Conservation (phyloP, 768 basidiomycete species). For the Pleurotus tuber-regium region DNA sequence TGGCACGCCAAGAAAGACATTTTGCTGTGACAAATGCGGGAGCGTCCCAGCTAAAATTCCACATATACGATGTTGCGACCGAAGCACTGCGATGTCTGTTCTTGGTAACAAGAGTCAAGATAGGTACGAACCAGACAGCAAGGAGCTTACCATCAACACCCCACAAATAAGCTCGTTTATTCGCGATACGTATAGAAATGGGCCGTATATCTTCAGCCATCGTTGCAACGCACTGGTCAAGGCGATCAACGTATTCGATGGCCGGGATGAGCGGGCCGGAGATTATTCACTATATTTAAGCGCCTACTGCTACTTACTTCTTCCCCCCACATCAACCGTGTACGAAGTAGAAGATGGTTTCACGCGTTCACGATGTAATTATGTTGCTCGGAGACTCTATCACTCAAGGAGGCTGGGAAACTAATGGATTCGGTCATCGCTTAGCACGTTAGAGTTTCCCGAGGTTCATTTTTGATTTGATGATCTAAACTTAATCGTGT, state of each 20-base stretch:
- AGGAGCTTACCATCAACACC: slow-evolving; percentile 64
- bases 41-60: slow-evolving; percentile 88
- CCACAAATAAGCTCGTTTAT: slow-evolving; percentile 86
- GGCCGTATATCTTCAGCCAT: too few relatives aligned
- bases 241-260: neutral
- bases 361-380: slow-evolving; percentile 58
- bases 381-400: slow-evolving; percentile 84
- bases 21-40: slow-evolving; percentile 94
- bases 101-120: slow-evolving; percentile 9
- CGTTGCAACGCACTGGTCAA: neutral
- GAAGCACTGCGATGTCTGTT: slow-evolving; percentile 76
- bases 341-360: slow-evolving; percentile 53
- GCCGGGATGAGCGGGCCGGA: neutral
- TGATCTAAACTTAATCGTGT: neutral
- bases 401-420: slow-evolving; percentile 66
- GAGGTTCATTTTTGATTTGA: neutral
- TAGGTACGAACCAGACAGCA: neutral
- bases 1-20: slow-evolving; percentile 93
- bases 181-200: slow-evolving; percentile 70
- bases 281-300: neutral
- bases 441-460: slow-evolving; percentile 52
- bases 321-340: neutral
- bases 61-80: slow-evolving; percentile 78
- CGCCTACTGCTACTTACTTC: neutral
- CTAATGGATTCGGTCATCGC: slow-evolving; percentile 62